A percentile compares a stretch with the other conserved stretches of the same genome.
Conservation (phyloP, 352 stramenopile genomes). For the Globisporangium sylvaticum region DNA sequence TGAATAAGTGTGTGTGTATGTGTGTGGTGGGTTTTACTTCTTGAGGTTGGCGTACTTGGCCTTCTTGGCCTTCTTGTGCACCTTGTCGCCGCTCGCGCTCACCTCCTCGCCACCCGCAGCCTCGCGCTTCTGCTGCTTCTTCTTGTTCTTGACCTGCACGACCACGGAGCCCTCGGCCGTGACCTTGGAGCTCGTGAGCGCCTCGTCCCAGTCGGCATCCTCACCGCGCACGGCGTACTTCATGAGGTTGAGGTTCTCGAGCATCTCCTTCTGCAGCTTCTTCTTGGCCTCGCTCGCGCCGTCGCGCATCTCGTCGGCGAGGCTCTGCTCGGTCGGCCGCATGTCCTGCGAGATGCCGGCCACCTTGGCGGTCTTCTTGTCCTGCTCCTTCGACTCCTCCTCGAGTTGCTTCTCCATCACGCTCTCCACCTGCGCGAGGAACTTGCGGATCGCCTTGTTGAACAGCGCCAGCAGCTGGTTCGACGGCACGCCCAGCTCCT, state of each 20-base stretch:
- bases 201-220: constrained; percentile 89
- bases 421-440: constrained; percentile 72
- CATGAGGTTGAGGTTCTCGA: constrained; percentile 91
- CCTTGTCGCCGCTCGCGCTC: constrained; percentile 29
- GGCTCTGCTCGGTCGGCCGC: constrained; percentile 75
- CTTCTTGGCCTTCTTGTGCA: constrained; percentile 71
- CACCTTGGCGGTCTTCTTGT: constrained; percentile 57
- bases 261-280: constrained; percentile 79
- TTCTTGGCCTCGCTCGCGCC: constrained; percentile 73
- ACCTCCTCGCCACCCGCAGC: constrained; percentile 35
- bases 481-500: constrained; percentile 92
- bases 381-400: constrained; percentile 69
- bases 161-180: constrained; percentile 47
- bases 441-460: constrained; percentile 95
- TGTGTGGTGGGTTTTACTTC: constrained; percentile 18
- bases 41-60: constrained; percentile 78
- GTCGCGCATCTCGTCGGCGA: constrained; percentile 75
- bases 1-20: not conserved
- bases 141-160: constrained; percentile 88
- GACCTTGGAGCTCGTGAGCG: constrained; percentile 40
- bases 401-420: constrained; percentile 84
- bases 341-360: constrained; percentile 69
- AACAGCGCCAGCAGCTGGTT: constrained; percentile 98
- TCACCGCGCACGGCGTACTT: constrained; percentile 94
- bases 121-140: constrained; percentile 42